A percentile compares a stretch with the other conserved stretches of the same genome.
Conservation (phyloP, 2,329 filamentous ascomycete genomes). For the Fusarium brevicatenulatum region DNA sequence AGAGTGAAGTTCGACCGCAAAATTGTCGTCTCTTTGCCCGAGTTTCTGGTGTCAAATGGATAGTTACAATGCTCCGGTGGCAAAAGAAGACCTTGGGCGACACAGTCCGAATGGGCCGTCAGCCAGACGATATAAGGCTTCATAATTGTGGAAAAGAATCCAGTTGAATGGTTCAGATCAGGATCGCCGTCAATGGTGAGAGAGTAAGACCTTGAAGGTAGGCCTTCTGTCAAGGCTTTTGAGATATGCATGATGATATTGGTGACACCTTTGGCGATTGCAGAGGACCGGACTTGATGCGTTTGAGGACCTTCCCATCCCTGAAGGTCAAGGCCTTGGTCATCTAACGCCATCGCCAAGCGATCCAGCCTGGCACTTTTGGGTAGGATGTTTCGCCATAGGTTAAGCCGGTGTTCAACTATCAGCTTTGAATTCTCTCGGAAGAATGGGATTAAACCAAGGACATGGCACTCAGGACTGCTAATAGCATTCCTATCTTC, state of each 20-base stretch:
- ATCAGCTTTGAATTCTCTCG: constrained; percentile 3
- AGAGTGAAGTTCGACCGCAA: neutral
- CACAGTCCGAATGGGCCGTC: neutral
- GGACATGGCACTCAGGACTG: neutral
- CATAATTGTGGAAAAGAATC: neutral
- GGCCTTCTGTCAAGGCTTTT: neutral
- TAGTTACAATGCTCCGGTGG: neutral
- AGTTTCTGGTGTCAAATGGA: neutral
- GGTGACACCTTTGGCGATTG: neutral
- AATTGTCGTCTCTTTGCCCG: neutral
- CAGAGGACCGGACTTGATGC: neutral
- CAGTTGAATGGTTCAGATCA: neutral
- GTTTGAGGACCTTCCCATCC: neutral
- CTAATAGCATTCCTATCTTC: neutral
- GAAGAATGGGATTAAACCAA: constrained; percentile 23
- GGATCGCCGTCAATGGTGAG: constrained; percentile 9
- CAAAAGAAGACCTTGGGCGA: neutral
- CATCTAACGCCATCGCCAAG: accelerated
- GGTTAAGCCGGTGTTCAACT: constrained; percentile 13
- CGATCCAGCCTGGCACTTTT: accelerated
- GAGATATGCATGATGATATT: neutral
- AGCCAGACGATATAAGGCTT: neutral
- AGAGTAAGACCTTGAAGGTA: constrained; percentile 1
- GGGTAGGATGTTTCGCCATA: constrained; percentile 9
- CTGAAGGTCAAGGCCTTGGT: neutral